Evolutionary conservation across 768 basidiomycete genomes (phyloP).

Genomic region (Lactarius trivialis): DNA sequence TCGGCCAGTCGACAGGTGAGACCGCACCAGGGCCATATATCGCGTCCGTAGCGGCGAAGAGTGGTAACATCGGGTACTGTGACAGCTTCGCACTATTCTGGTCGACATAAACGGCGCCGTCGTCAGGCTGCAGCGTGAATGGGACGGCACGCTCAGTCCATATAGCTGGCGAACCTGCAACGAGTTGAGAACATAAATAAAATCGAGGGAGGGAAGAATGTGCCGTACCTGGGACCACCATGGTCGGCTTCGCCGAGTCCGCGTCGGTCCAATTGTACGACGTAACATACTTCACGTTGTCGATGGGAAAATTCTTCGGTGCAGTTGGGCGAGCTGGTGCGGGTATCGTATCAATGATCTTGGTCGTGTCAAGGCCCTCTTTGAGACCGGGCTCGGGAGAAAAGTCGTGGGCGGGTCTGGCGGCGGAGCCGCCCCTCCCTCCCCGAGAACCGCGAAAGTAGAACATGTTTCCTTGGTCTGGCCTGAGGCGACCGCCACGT

Average conservation of each 20-base stretch:
- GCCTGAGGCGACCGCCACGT: too few relatives aligned
- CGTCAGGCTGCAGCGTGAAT: too few relatives aligned
- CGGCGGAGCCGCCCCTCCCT: neutral
- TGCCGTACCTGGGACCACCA: constrained; percentile 30
- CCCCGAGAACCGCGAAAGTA: neutral
- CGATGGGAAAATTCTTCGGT: constrained; percentile 3
- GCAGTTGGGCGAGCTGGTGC: neutral
- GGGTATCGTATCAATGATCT: too few relatives aligned
- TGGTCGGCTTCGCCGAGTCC: constrained; percentile 26
- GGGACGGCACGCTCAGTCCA: constrained; percentile 46
- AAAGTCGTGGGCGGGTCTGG: neutral
- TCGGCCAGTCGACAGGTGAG: too few relatives aligned
- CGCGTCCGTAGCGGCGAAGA: constrained; percentile 53
- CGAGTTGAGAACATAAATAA: too few relatives aligned
- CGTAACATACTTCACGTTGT: constrained; percentile 26
- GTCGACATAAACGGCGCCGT: constrained; percentile 44
- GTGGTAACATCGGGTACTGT: constrained; percentile 41
- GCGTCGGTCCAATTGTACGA: constrained; percentile 30
- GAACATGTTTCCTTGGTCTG: neutral
- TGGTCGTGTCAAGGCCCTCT: too few relatives aligned
- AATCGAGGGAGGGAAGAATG: too few relatives aligned
- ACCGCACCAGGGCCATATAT: constrained; percentile 23
- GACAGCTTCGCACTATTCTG: constrained; percentile 48
- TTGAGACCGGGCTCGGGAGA: constrained; percentile 2
- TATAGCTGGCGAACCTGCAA: constrained; percentile 49